Base-by-base conservation (phyloP, 2,329 filamentous ascomycete genomes). In the Penicillium psychrosexuale region DNA sequence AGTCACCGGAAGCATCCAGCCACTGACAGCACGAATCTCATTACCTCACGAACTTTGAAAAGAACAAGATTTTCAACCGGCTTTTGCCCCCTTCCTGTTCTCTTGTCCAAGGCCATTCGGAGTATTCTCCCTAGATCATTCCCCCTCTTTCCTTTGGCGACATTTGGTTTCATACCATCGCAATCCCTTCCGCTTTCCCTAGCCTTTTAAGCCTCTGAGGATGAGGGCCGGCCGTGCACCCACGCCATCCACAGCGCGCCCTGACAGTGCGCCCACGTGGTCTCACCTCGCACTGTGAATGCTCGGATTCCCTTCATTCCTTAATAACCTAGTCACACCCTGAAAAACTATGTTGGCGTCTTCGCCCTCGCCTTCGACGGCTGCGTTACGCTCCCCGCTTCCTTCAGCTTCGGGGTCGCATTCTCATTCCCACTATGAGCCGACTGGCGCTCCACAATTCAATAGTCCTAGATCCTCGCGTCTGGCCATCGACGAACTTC, bases 401-500 rank as follows among this genome's bases (percentile, higher is more conserved):
- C 51, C 60, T 53, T 58, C 62, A 33, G 59, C 61, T 46, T 57
- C 60, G 49, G 60, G 51, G 19, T 46, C 61, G 47, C 54, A 58
- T 57, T 65, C 59, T 36, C 68, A 71, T 58, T 64, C 58, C 42
- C 68, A 71, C 56, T 68, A 71, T 68, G 70, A 72, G 47, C 61
- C 65, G 61, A 58, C 58, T 57, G 55, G 61, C 43, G 61, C 62
- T 61, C 64, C 66, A 54, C 65, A 67, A 50, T 68, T 66, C 60
- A 70, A 58, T 56, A 65, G 66, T 60, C 67, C 69, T 53, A 69
- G 63, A 56, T 71, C 69, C 36, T 72, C 68, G 38, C 69, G 69
- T 55, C 51, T 71, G 59, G 70, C 71, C 58, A 72, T 75, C 63
- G 72, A 75, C 65, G 72, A 74, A 63, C 66, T 75, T 39, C 72